phyloP scores from a whole-genome alignment of 805 yeast genomes.

The Candida xiaguanensis region DNA sequence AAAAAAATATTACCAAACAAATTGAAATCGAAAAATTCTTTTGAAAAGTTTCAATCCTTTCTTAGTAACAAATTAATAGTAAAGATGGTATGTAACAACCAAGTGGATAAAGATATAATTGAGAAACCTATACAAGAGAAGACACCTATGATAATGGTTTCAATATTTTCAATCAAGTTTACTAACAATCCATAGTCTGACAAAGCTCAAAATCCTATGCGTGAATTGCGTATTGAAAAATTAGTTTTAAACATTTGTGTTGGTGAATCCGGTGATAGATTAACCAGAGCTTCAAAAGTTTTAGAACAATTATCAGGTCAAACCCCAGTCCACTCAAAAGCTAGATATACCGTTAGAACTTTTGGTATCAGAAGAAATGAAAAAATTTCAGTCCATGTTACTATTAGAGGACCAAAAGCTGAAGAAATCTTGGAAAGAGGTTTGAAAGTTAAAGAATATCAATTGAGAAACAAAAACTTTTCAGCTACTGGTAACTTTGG shows the following conservation, averaged over 20 bases:
- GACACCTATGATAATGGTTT: too few relatives aligned
- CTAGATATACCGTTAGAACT: slow-evolving; percentile 99
- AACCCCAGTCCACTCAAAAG: slow-evolving; percentile 99
- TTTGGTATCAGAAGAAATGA: slow-evolving; percentile 99
- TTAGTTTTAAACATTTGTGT: slow-evolving; percentile 99
- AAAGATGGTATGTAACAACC: slow-evolving; percentile 17
- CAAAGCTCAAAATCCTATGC: slow-evolving; percentile 86
- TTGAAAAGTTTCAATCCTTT: slow-evolving; percentile 7
- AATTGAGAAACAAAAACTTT: slow-evolving; percentile 91
- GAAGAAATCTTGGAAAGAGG: slow-evolving; percentile 99
- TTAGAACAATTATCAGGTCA: slow-evolving; percentile 99
- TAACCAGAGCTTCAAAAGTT: slow-evolving; percentile 99
- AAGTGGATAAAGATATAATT: too few relatives aligned
- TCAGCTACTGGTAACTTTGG: slow-evolving; percentile 99
- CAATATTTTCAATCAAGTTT: too few relatives aligned
- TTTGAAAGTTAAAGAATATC: slow-evolving; percentile 99
- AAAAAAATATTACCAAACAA: not conserved
- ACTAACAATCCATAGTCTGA: slow-evolving; percentile 22
- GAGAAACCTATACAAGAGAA: too few relatives aligned
- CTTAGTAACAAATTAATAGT: slow-evolving; percentile 9
- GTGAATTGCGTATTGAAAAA: slow-evolving; percentile 98
- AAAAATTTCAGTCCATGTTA: slow-evolving; percentile 98
- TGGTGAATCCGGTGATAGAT: slow-evolving; percentile 99
- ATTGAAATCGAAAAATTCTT: not conserved
- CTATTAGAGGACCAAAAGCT: slow-evolving; percentile 98